Conservation (phyloP, 2,329 filamentous ascomycete genomes). For the Diplodia mutila region DNA sequence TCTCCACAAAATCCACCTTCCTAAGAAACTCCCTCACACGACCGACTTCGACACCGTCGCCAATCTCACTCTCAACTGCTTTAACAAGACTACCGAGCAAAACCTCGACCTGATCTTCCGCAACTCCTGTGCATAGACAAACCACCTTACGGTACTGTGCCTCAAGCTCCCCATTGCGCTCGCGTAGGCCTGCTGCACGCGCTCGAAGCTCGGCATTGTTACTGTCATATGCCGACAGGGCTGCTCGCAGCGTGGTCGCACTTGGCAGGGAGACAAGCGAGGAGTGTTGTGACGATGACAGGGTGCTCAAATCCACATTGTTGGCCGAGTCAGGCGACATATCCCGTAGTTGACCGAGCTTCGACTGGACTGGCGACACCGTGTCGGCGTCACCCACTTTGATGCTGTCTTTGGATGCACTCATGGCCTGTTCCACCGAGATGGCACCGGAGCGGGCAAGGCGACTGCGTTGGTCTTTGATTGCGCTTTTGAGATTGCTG, state of each 20-base stretch:
- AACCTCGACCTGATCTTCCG: slow-evolving; percentile 77
- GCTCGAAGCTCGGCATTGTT: slow-evolving; percentile 70
- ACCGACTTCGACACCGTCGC: slow-evolving; percentile 71
- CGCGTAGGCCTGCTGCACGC: slow-evolving; percentile 72
- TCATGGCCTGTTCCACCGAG: slow-evolving; percentile 15
- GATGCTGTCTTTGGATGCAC: slow-evolving; percentile 54
- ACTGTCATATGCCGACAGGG: slow-evolving; percentile 69
- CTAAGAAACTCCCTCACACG: slow-evolving; percentile 78
- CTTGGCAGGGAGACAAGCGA: slow-evolving; percentile 31
- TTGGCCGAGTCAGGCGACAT: slow-evolving; percentile 41
- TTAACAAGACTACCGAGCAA: slow-evolving; percentile 78
- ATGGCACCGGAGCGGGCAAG: slow-evolving; percentile 21
- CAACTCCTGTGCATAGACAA: slow-evolving; percentile 79
- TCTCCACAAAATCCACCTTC: slow-evolving; percentile 69
- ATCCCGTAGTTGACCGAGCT: slow-evolving; percentile 16
- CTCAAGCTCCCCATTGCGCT: slow-evolving; percentile 81
- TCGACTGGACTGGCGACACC: slow-evolving; percentile 1
- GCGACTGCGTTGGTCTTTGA: slow-evolving; percentile 65
- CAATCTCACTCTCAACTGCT: slow-evolving; percentile 83
- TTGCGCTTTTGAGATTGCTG: slow-evolving; percentile 74
- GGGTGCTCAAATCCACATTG: slow-evolving; percentile 28
- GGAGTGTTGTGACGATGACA: slow-evolving; percentile 23
- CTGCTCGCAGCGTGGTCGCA: slow-evolving; percentile 59
- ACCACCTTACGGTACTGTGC: slow-evolving; percentile 88
- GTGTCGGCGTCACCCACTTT: slow-evolving; percentile 54